A percentile compares a stretch with the other conserved stretches of the same genome.
Conservation (phyloP, 345 rosid species). For the Camelina sativa region DNA sequence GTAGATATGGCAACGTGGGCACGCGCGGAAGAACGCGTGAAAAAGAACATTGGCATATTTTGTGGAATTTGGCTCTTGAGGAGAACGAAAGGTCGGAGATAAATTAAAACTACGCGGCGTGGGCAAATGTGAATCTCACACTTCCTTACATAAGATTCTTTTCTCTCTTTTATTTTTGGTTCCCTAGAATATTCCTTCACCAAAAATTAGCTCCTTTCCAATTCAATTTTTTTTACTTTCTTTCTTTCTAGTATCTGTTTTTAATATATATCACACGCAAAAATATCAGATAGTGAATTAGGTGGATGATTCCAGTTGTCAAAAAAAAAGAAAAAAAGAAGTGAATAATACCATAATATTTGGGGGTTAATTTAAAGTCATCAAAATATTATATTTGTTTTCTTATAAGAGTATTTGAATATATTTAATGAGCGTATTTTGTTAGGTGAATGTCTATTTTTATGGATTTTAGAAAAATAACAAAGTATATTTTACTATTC, state of each 20-base stretch:
- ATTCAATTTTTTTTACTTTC: background rate
- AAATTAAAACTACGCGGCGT: slow-evolving; percentile 18
- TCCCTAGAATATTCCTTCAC: slow-evolving; percentile 30
- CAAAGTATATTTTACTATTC: background rate
- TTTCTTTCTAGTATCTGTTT: too few species aligned
- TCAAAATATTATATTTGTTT: too few species aligned
- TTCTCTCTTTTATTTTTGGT: background rate
- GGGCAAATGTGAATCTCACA: slow-evolving; percentile 40
- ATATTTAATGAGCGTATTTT: background rate
- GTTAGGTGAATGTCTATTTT: background rate
- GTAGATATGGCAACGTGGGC: slow-evolving; percentile 23
- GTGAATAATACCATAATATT: too few species aligned
- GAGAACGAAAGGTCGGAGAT: slow-evolving; percentile 35
- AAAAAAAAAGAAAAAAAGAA: too few species aligned
- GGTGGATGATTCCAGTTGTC: too few species aligned
- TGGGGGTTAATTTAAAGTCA: too few species aligned
- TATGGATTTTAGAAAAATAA: too few species aligned
- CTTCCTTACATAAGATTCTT: slow-evolving; percentile 35
- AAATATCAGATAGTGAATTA: too few species aligned
- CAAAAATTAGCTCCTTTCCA: slow-evolving; percentile 26
- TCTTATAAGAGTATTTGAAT: too few species aligned
- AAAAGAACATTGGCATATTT: background rate
- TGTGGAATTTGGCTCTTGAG: slow-evolving; percentile 27
- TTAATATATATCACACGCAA: background rate
- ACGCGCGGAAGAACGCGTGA: slow-evolving; percentile 30